These are phyloP conservation scores for Termitomyces sp. DNA, from an alignment of 768 basidiomycete genomes.

Conservation along the genomic window DNA sequence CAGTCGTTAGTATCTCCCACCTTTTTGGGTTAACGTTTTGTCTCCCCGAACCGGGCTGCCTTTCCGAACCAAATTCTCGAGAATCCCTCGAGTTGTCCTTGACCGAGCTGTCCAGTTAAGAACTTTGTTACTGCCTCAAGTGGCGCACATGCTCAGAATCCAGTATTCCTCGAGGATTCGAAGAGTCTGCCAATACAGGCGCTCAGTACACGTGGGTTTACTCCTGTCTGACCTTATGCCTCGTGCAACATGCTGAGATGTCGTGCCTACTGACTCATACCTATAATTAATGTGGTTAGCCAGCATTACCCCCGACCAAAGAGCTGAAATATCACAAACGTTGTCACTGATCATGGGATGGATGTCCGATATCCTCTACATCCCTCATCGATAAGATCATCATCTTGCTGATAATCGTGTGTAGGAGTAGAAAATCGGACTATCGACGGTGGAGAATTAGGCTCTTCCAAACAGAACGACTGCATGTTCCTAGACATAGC, in stretches of 20 bases:
- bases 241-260: constrained; percentile 4
- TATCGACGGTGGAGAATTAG: not conserved
- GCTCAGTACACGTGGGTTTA: not conserved
- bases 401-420: constrained; percentile 7
- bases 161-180: not conserved
- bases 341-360: not conserved
- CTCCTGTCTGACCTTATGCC: not conserved
- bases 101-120: not conserved
- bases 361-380: constrained; percentile 1
- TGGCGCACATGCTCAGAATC: not conserved
- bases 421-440: not conserved
- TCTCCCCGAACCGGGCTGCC: constrained; percentile 17
- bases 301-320: constrained; percentile 2
- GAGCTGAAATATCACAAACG: constrained; percentile 4
- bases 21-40: constrained; percentile 20
- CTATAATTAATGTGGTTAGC: not conserved
- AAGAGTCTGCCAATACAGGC: not conserved
- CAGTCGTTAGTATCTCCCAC: not conserved
- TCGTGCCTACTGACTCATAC: constrained; percentile 3
- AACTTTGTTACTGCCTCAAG: not conserved
- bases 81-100: not conserved
- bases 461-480: not conserved
- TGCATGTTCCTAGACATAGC: not conserved
- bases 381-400: constrained; percentile 7
- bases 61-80: not conserved